Conservation (phyloP, 2,329 filamentous ascomycete genomes). For the Cladosporium sp. region DNA sequence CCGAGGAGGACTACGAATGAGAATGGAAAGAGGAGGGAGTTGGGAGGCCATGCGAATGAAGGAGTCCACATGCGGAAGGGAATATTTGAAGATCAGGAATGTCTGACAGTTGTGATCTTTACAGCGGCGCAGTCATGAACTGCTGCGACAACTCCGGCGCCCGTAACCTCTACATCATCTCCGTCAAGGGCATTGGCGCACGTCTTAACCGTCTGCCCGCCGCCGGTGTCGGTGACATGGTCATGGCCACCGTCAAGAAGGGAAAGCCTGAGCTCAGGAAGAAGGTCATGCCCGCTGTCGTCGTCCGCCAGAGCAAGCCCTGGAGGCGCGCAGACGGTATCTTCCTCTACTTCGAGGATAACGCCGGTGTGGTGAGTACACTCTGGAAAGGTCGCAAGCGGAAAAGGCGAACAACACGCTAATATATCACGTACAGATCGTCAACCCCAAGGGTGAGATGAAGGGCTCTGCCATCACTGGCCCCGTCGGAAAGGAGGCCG, state of each 20-base stretch:
- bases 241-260: slow-evolving; percentile 99
- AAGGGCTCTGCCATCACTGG: slow-evolving; percentile 99
- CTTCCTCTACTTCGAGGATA: slow-evolving; percentile 99
- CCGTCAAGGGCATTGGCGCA: slow-evolving; percentile 97
- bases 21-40: not conserved
- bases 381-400: slow-evolving; percentile 49
- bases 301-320: slow-evolving; percentile 98
- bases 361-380: slow-evolving; percentile 80
- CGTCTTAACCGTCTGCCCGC: slow-evolving; percentile 96
- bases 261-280: slow-evolving; percentile 99
- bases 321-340: slow-evolving; percentile 98
- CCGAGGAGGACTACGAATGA: not conserved
- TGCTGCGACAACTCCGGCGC: slow-evolving; percentile 99
- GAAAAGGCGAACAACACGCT: slow-evolving; percentile 8
- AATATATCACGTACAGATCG: slow-evolving; percentile 64
- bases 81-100: slow-evolving; percentile 19
- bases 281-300: slow-evolving; percentile 99
- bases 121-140: slow-evolving; percentile 98
- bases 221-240: slow-evolving; percentile 98
- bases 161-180: slow-evolving; percentile 98
- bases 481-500: slow-evolving; percentile 98
- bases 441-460: slow-evolving; percentile 99
- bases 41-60: not conserved
- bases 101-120: slow-evolving; percentile 11
- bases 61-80: not conserved